These are phyloP conservation scores for Lactarius trivialis DNA, from an alignment of 768 basidiomycete genomes.

Conservation along the genomic window DNA sequence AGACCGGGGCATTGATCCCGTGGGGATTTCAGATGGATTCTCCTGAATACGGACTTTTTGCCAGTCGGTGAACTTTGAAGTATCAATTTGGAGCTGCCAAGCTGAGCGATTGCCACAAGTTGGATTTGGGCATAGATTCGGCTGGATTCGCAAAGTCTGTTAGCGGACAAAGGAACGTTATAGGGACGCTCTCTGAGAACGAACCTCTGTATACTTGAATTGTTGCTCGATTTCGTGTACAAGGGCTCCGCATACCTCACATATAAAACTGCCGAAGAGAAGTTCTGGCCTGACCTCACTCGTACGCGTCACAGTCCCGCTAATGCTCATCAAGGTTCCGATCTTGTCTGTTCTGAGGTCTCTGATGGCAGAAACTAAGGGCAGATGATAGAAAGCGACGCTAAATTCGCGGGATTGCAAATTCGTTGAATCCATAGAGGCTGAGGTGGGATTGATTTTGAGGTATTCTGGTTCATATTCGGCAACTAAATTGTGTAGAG, in stretches of 20 bases:
- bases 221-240: slow-evolving; percentile 96
- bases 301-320: slow-evolving; percentile 94
- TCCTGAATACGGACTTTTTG: slow-evolving; percentile 99
- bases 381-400: slow-evolving; percentile 92
- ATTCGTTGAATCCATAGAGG: slow-evolving; percentile 78
- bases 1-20: slow-evolving; percentile 96
- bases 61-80: slow-evolving; percentile 97
- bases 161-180: slow-evolving; percentile 10
- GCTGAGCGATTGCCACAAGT: slow-evolving; percentile 84
- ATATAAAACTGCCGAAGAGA: slow-evolving; percentile 88
- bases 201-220: slow-evolving; percentile 97
- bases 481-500: slow-evolving; percentile 82
- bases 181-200: not conserved
- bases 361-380: slow-evolving; percentile 90
- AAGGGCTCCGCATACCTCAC: slow-evolving; percentile 78
- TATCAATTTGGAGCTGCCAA: slow-evolving; percentile 95
- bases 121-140: slow-evolving; percentile 88
- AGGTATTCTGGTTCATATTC: slow-evolving; percentile 91
- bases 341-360: slow-evolving; percentile 91
- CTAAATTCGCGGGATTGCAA: slow-evolving; percentile 90
- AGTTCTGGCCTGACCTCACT: slow-evolving; percentile 96
- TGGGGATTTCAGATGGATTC: slow-evolving; percentile 97
- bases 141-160: slow-evolving; percentile 41
- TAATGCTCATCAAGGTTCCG: slow-evolving; percentile 90
- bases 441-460: slow-evolving; percentile 88